Conservation (phyloP, 2,329 filamentous ascomycete genomes). For the Proliferodiscus dingleyae region DNA sequence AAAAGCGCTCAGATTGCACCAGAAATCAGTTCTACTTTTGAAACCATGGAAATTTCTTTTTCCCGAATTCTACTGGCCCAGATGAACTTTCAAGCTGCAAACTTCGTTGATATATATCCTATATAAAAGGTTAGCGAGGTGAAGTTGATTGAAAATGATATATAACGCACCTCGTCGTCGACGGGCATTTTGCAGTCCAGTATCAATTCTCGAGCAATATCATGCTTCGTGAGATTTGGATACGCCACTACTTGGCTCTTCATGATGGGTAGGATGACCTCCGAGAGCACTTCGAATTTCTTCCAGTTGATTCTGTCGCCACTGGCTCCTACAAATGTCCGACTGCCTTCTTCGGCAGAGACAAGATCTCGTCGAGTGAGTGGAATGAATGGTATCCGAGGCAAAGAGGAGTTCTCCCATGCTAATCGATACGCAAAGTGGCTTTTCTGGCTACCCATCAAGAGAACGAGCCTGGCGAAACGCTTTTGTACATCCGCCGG, state of each 20-base stretch:
- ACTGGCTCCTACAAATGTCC: conserved; percentile 73
- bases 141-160: no score
- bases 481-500: conserved; percentile 69
- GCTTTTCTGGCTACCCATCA: conserved; percentile 91
- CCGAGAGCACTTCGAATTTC: conserved; percentile 94
- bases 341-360: conserved; percentile 86
- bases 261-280: conserved; percentile 86
- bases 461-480: conserved; percentile 80
- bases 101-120: conserved; percentile 63
- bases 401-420: conserved; percentile 90
- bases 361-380: conserved; percentile 86
- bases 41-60: conserved; percentile 65
- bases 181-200: conserved; percentile 75
- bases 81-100: conserved; percentile 51
- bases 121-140: conserved; percentile 24
- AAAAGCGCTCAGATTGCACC: background rate
- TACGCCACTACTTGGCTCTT: conserved; percentile 85
- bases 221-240: conserved; percentile 62
- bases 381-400: conserved; percentile 90
- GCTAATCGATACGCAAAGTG: conserved; percentile 94
- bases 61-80: conserved; percentile 44
- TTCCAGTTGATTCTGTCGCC: conserved; percentile 88
- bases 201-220: conserved; percentile 68
- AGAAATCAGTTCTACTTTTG: conserved; percentile 23
- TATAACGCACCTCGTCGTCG: conserved; percentile 94